A percentile compares a stretch with the other conserved stretches of the same genome.
These are phyloP conservation scores for Malassezia equina DNA, from an alignment of 1,284 basidiomycete species.

Conservation along the genomic window DNA sequence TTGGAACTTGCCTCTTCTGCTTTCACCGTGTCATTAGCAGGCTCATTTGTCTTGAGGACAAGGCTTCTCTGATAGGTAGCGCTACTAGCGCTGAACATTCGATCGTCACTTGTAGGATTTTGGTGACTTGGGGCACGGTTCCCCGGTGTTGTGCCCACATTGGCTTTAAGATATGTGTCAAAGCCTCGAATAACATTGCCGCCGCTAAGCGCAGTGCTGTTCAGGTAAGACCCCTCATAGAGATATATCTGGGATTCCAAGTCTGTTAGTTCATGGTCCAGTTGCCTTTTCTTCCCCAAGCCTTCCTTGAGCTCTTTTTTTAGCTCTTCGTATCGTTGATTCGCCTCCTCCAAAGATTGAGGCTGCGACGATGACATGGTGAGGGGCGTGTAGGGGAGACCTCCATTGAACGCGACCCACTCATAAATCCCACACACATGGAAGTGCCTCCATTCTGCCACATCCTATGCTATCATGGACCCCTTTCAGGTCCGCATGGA, in stretches of 20 bases:
- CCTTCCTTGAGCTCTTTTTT: constrained; percentile 28
- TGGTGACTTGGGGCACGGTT: constrained; percentile 7
- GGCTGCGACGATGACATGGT: not conserved
- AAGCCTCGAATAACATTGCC: constrained; percentile 47
- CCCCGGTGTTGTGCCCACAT: not conserved
- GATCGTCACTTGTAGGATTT: constrained; percentile 27
- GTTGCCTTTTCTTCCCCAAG: constrained; percentile 32
- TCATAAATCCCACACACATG: not conserved
- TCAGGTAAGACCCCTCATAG: constrained; percentile 44
- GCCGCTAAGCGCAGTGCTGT: constrained; percentile 36
- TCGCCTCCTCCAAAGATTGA: constrained; percentile 34
- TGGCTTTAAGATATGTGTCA: constrained; percentile 39
- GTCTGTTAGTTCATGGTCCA: constrained; percentile 38
- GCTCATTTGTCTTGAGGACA: constrained; percentile 35
- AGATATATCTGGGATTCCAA: constrained; percentile 46
- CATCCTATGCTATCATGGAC: constrained; percentile 22
- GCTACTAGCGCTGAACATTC: constrained; percentile 34
- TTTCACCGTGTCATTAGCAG: constrained; percentile 5
- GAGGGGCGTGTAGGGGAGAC: constrained; percentile 3
- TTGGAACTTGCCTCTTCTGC: not conserved
- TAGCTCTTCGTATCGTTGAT: constrained; percentile 29
- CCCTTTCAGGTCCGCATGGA: constrained; percentile 45
- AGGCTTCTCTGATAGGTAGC: constrained; percentile 39
- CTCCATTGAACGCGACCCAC: not conserved
- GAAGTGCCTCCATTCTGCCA: not conserved